Percentiles rank a stretch among this genome's conserved stretches.
Evolutionary conservation across 805 yeast genomes (phyloP).

Genomic region (Cyberlindnera mississippiensis): DNA sequence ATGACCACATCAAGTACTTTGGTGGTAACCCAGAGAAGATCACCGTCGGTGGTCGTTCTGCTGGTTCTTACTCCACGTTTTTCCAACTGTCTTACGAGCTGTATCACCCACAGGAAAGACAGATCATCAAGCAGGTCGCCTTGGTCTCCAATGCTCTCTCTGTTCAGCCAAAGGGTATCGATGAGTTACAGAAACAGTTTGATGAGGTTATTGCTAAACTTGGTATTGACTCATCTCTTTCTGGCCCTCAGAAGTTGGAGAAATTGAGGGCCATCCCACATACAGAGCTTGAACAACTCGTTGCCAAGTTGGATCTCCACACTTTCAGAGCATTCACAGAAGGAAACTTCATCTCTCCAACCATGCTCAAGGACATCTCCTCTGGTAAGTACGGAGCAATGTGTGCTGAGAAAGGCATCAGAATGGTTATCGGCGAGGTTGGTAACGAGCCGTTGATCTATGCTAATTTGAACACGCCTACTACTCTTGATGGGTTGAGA

Average conservation of each 20-base stretch:
- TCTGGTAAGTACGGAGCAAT: constrained; percentile 28
- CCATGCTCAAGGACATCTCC: constrained; percentile 31
- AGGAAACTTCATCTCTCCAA: constrained; percentile 31
- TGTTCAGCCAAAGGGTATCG: constrained; percentile 36
- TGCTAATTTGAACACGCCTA: constrained; percentile 31
- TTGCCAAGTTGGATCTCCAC: constrained; percentile 22
- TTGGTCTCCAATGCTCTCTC: constrained; percentile 35
- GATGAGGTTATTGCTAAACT: constrained; percentile 32
- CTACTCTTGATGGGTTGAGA: constrained; percentile 31
- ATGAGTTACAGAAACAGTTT: constrained; percentile 28
- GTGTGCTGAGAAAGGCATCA: constrained; percentile 20
- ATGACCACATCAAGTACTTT: constrained; percentile 37
- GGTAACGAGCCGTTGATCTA: constrained; percentile 32
- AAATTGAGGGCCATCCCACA: constrained; percentile 23
- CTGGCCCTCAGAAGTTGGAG: constrained; percentile 12
- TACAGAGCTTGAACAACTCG: constrained; percentile 4
- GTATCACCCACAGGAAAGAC: constrained; percentile 36
- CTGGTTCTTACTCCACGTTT: constrained; percentile 44
- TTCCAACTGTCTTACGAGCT: constrained; percentile 40
- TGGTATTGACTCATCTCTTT: constrained; percentile 18
- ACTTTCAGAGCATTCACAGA: constrained; percentile 40
- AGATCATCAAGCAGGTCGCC: constrained; percentile 35
- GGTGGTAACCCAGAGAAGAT: constrained; percentile 45
- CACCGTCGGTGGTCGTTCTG: constrained; percentile 44
- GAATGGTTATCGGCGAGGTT: constrained; percentile 33